Percentiles rank a stretch among this genome's conserved stretches.
Conservation (phyloP, 805 yeast species). For the Sugiyamaella boreocaroliniensis region DNA sequence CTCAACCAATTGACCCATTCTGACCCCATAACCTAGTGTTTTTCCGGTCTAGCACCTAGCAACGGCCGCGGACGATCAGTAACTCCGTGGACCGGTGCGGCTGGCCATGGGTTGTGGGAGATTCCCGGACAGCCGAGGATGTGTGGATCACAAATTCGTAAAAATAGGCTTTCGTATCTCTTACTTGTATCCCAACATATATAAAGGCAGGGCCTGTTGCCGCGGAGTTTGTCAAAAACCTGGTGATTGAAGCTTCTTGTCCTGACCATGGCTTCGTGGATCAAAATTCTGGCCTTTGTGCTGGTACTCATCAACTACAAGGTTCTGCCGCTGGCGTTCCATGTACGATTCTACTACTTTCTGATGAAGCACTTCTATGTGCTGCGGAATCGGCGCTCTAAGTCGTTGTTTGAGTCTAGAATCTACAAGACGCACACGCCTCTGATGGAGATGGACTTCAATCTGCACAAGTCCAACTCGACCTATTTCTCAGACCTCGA, state of each 20-base stretch:
- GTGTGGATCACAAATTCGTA: not conserved
- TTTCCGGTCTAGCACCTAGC: too few species aligned
- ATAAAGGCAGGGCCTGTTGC: not conserved
- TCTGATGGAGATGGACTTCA: conserved; percentile 76
- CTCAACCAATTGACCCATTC: too few species aligned
- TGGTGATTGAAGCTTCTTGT: not conserved
- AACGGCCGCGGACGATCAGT: too few species aligned
- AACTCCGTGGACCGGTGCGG: too few species aligned
- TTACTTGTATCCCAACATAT: not conserved
- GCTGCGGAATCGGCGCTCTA: conserved; percentile 20
- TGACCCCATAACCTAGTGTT: too few species aligned
- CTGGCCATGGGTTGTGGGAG: too few species aligned
- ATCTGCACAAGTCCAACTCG: conserved; percentile 80
- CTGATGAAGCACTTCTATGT: conserved; percentile 39
- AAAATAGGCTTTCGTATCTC: too few species aligned
- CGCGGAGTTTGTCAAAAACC: not conserved
- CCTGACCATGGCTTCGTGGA: not conserved
- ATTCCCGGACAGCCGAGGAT: not conserved
- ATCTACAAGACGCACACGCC: conserved; percentile 52
- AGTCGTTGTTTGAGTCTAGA: conserved; percentile 37
- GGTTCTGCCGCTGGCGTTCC: conserved; percentile 61
- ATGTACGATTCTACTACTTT: conserved; percentile 51
- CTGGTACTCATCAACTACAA: conserved; percentile 46
- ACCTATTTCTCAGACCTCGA: conserved; percentile 81
- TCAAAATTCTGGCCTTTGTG: conserved; percentile 15